Evolutionary conservation across 208 protist species (phyloP).

Genomic region (Leishmania lainsoni): DNA sequence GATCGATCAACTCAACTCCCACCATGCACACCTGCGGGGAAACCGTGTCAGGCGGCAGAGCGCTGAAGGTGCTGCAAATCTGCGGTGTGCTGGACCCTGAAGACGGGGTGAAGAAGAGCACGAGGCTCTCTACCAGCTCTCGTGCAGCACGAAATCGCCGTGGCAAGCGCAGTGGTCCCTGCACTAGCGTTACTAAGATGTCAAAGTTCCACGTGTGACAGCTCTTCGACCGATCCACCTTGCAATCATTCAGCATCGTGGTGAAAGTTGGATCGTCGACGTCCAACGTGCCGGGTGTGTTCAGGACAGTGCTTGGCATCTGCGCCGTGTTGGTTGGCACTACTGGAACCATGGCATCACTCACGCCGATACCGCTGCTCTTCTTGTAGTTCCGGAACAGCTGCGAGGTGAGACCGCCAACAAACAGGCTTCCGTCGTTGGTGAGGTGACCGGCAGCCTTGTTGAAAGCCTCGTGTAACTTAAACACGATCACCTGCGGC

Average conservation of each 20-base stretch:
- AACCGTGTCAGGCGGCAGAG: conserved; percentile 41
- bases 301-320: conserved; percentile 34
- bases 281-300: conserved; percentile 48
- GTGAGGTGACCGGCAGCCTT: conserved; percentile 66
- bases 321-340: conserved; percentile 30
- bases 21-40: conserved; percentile 65
- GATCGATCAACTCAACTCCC: conserved; percentile 73
- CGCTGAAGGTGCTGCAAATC: conserved; percentile 63
- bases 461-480: conserved; percentile 83
- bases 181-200: conserved; percentile 70
- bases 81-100: conserved; percentile 21
- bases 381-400: conserved; percentile 61
- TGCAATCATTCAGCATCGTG: conserved; percentile 54
- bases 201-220: conserved; percentile 74
- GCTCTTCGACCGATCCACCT: conserved; percentile 47
- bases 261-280: conserved; percentile 68
- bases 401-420: conserved; percentile 61
- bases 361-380: conserved; percentile 8
- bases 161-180: conserved; percentile 65
- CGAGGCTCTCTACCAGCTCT: conserved; percentile 56
- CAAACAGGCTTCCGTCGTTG: conserved; percentile 61
- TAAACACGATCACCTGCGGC: conserved; percentile 66
- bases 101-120: conserved; percentile 75
- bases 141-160: conserved; percentile 54
- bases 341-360: conserved; percentile 15